Evolutionary conservation across 257 asterid species (phyloP).

Genomic region (Primulina tabacum): DNA sequence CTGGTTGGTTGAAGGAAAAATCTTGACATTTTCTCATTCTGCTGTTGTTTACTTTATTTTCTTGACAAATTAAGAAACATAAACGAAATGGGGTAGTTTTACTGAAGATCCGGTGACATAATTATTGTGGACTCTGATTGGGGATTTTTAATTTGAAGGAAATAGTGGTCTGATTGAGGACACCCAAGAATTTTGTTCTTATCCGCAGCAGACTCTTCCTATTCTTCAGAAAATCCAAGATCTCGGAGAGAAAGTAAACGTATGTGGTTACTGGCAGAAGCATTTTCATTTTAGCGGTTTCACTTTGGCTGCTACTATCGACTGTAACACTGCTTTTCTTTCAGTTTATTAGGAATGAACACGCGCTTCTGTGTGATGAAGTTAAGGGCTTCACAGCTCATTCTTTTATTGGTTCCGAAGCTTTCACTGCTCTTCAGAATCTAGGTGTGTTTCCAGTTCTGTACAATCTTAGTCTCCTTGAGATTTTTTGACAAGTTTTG

Average conservation of each 20-base stretch:
- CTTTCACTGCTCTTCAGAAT: constrained; percentile 51
- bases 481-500: constrained; percentile 6
- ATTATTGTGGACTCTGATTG: constrained; percentile 15
- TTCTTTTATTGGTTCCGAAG: constrained; percentile 57
- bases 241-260: constrained; percentile 59
- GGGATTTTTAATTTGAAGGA: constrained; percentile 33
- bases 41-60: background rate
- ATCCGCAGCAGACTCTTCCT: constrained; percentile 48
- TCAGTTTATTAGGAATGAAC: constrained; percentile 51
- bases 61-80: constrained; percentile 1
- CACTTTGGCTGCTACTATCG: constrained; percentile 1
- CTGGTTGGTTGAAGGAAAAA: background rate
- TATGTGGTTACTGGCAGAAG: constrained; percentile 20
- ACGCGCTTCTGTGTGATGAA: constrained; percentile 47
- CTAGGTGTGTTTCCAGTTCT: constrained; percentile 46
- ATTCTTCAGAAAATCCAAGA: constrained; percentile 53
- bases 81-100: constrained; percentile 1
- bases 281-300: background rate
- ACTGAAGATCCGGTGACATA: background rate
- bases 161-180: constrained; percentile 33
- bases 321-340: constrained; percentile 18
- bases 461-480: constrained; percentile 6
- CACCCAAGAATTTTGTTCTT: constrained; percentile 36
- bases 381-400: constrained; percentile 58
- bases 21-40: background rate